Conservation (phyloP, 805 yeast genomes). For the Cyberlindnera mycetangii region DNA sequence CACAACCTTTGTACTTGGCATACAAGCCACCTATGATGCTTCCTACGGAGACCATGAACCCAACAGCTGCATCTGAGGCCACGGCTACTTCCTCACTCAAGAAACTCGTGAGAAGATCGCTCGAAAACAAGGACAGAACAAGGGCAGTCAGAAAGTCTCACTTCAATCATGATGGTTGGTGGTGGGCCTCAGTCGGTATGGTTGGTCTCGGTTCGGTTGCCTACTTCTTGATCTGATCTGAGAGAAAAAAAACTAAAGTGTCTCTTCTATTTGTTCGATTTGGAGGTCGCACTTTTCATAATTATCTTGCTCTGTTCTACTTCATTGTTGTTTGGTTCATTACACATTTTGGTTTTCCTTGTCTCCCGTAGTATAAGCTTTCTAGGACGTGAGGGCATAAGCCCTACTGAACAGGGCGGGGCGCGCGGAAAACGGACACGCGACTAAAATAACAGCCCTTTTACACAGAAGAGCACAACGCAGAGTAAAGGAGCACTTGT, state of each 20-base stretch:
- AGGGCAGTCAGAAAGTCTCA: slow-evolving; percentile 51
- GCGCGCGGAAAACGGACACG: too few relatives aligned
- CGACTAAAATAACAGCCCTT: too few relatives aligned
- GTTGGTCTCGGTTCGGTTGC: slow-evolving; percentile 37
- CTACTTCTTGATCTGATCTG: slow-evolving; percentile 24
- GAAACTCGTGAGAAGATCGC: slow-evolving; percentile 58
- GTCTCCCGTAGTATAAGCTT: too few relatives aligned
- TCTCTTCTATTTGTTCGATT: neutral
- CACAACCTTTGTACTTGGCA: slow-evolving; percentile 88
- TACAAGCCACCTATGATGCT: slow-evolving; percentile 95
- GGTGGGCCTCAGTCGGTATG: slow-evolving; percentile 52
- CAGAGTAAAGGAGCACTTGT: too few relatives aligned
- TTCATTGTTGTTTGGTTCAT: too few relatives aligned
- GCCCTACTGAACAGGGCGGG: too few relatives aligned
- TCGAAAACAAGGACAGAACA: slow-evolving; percentile 79
- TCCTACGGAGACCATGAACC: slow-evolving; percentile 89
- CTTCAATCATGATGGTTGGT: slow-evolving; percentile 45
- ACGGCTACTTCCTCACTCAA: slow-evolving; percentile 30
- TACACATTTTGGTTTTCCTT: too few relatives aligned
- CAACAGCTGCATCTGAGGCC: slow-evolving; percentile 50
- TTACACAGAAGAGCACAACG: too few relatives aligned
- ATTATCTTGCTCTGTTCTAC: neutral
- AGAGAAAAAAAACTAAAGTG: neutral
- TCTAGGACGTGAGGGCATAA: too few relatives aligned
- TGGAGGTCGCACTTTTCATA: neutral